These are phyloP conservation scores for Chaetoceros tenuissimus DNA, from an alignment of 108 stramenopile genomes.

Conservation along the genomic window DNA sequence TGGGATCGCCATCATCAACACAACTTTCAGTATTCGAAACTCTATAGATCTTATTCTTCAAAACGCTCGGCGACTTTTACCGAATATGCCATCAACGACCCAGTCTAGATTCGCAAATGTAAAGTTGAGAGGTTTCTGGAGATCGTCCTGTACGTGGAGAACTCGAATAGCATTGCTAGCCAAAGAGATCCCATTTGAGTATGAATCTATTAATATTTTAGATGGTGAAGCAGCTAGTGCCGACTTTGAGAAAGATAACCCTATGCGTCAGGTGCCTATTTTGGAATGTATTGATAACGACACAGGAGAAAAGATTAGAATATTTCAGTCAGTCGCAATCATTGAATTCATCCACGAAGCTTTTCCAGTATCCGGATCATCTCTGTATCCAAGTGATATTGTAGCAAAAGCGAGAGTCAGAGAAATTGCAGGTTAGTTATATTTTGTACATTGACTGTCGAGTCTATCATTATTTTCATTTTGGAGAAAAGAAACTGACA, in stretches of 20 bases:
- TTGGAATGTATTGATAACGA: slow-evolving; percentile 6
- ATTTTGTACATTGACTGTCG: too few relatives aligned
- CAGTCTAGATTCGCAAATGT: slow-evolving; percentile 37
- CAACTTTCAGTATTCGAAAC: too few relatives aligned
- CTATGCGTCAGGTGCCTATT: slow-evolving; percentile 54
- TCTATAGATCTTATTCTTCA: not conserved
- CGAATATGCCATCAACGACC: slow-evolving; percentile 2
- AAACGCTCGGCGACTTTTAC: not conserved
- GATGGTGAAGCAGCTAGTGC: slow-evolving; percentile 24
- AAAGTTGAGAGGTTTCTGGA: slow-evolving; percentile 55
- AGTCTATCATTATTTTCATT: too few relatives aligned
- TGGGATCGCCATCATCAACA: too few relatives aligned
- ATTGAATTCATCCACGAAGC: slow-evolving; percentile 68
- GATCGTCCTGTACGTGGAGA: slow-evolving; percentile 63
- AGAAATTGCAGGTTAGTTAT: slow-evolving; percentile 62
- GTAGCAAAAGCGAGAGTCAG: slow-evolving; percentile 32
- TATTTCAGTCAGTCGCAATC: slow-evolving; percentile 66
- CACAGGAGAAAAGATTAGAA: slow-evolving; percentile 3
- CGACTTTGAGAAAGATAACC: slow-evolving; percentile 29
- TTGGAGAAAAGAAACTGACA: too few relatives aligned
- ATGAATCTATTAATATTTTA: slow-evolving; percentile 30
- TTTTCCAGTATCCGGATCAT: slow-evolving; percentile 30
- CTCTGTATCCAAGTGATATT: slow-evolving; percentile 32
- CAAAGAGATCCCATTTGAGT: slow-evolving; percentile 54
- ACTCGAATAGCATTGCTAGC: slow-evolving; percentile 62